phyloP scores from a whole-genome alignment of 805 yeast species.

The Kodamaea neixiangensis region DNA sequence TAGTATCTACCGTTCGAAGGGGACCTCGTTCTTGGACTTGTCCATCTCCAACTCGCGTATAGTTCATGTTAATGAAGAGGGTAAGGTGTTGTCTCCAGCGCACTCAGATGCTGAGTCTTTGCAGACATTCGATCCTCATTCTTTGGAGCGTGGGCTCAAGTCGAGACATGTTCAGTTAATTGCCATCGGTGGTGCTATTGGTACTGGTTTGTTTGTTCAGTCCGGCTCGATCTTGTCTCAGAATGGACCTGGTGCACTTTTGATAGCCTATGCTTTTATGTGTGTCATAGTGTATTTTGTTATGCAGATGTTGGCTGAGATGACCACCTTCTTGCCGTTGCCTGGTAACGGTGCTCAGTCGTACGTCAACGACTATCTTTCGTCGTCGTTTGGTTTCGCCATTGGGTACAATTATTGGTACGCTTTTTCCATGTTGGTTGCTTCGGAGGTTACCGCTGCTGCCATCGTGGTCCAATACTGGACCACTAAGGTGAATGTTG shows the following conservation, averaged over 20 bases:
- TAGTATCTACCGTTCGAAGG: slow-evolving; percentile 24
- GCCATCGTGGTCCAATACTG: slow-evolving; percentile 37
- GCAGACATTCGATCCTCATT: slow-evolving; percentile 21
- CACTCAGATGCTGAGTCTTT: slow-evolving; percentile 16
- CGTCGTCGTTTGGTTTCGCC: slow-evolving; percentile 34
- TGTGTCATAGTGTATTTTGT: slow-evolving; percentile 25
- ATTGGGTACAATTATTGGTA: slow-evolving; percentile 37
- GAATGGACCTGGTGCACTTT: slow-evolving; percentile 21
- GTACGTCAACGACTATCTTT: slow-evolving; percentile 30
- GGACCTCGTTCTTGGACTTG: slow-evolving; percentile 26
- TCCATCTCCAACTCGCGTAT: slow-evolving; percentile 30
- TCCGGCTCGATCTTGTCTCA: slow-evolving; percentile 22
- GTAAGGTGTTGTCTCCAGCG: slow-evolving; percentile 20
- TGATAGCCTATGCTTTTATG: slow-evolving; percentile 21
- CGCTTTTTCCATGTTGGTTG: slow-evolving; percentile 33
- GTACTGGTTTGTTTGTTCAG: slow-evolving; percentile 26
- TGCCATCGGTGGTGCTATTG: slow-evolving; percentile 24
- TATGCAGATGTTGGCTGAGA: slow-evolving; percentile 35
- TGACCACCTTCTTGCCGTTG: slow-evolving; percentile 35
- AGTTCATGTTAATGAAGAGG: slow-evolving; percentile 25
- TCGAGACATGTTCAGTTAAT: slow-evolving; percentile 19
- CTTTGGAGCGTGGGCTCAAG: slow-evolving; percentile 15
- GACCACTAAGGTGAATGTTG: slow-evolving; percentile 33
- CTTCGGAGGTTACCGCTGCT: slow-evolving; percentile 45
- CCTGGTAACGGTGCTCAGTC: slow-evolving; percentile 37